These are phyloP conservation scores for Pyrenophora tritici-repentis DNA, from an alignment of 2,329 filamentous ascomycete genomes.

Conservation along the genomic window DNA sequence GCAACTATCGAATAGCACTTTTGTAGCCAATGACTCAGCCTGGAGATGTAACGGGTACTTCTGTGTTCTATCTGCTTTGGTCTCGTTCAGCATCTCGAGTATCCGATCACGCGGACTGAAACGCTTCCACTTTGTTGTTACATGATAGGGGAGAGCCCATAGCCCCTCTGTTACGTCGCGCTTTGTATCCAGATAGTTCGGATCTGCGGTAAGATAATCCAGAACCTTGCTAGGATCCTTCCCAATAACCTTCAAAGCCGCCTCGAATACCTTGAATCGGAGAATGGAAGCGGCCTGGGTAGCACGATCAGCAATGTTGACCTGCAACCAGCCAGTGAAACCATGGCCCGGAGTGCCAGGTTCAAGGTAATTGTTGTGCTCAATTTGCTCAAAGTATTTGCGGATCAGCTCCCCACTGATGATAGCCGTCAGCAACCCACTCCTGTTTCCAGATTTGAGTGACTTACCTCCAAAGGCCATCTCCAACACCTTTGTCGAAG, in stretches of 20 bases:
- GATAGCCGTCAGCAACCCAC: constrained; percentile 1
- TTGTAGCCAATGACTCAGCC: constrained; percentile 49
- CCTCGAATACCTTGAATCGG: constrained; percentile 15
- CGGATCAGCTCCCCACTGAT: constrained; percentile 21
- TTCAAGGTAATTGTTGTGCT: constrained; percentile 25
- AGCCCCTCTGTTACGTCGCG: constrained; percentile 39
- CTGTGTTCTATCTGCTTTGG: constrained; percentile 10
- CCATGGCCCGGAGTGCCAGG: constrained; percentile 24
- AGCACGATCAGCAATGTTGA: constrained; percentile 19
- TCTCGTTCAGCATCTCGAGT: constrained; percentile 12
- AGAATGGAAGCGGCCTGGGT: constrained; percentile 7
- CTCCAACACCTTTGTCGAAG: constrained; percentile 22
- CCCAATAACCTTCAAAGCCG: constrained; percentile 21
- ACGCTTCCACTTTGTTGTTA: constrained; percentile 19
- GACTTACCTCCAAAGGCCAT: constrained; percentile 22
- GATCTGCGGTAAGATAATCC: constrained; percentile 22
- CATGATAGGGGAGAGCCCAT: constrained; percentile 45
- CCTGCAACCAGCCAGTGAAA: constrained; percentile 26
- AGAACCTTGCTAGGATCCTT: constrained; percentile 19
- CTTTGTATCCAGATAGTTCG: constrained; percentile 18
- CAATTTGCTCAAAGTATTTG: constrained; percentile 22
- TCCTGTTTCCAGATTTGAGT: neutral
- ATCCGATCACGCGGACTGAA: constrained; percentile 25
- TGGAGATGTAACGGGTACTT: constrained; percentile 28
- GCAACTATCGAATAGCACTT: constrained; percentile 44